Conservation (phyloP, 2,329 filamentous ascomycete genomes). For the Venturia effusa region DNA sequence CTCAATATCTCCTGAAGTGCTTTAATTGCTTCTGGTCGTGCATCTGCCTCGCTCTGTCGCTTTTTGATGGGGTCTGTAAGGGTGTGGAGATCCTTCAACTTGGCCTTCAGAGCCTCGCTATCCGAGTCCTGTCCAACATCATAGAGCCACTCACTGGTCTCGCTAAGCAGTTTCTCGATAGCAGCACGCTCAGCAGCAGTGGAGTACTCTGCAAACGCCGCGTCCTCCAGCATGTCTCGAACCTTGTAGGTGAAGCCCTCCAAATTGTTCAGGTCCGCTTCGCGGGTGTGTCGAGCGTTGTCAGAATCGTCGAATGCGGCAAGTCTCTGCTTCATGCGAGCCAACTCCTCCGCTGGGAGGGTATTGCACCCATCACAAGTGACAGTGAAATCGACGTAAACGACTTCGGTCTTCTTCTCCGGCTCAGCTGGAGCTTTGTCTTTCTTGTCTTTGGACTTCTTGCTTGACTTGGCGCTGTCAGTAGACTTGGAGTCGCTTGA, state of each 20-base stretch:
- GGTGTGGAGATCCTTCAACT: slow-evolving; percentile 64
- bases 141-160: slow-evolving; percentile 82
- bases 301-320: slow-evolving; percentile 81
- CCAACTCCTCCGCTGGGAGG: slow-evolving; percentile 49
- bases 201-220: slow-evolving; percentile 51
- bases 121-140: slow-evolving; percentile 69
- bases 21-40: slow-evolving; percentile 61
- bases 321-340: slow-evolving; percentile 53
- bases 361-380: slow-evolving; percentile 39
- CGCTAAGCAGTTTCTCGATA: slow-evolving; percentile 58
- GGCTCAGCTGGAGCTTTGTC: slow-evolving; percentile 30
- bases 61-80: slow-evolving; percentile 68
- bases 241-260: slow-evolving; percentile 86
- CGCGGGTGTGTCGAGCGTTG: slow-evolving; percentile 60
- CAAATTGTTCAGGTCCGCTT: slow-evolving; percentile 86
- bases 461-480: slow-evolving; percentile 30
- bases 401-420: slow-evolving; percentile 41
- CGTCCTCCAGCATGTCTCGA: slow-evolving; percentile 69
- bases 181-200: slow-evolving; percentile 48
- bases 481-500: slow-evolving; percentile 23
- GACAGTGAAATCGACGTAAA: slow-evolving; percentile 39
- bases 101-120: slow-evolving; percentile 62
- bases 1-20: slow-evolving; percentile 60
- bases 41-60: slow-evolving; percentile 59
- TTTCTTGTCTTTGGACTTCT: slow-evolving; percentile 28